These are phyloP conservation scores for Lactarius pseudohatsudake DNA, from an alignment of 768 basidiomycete species.

Conservation along the genomic window DNA sequence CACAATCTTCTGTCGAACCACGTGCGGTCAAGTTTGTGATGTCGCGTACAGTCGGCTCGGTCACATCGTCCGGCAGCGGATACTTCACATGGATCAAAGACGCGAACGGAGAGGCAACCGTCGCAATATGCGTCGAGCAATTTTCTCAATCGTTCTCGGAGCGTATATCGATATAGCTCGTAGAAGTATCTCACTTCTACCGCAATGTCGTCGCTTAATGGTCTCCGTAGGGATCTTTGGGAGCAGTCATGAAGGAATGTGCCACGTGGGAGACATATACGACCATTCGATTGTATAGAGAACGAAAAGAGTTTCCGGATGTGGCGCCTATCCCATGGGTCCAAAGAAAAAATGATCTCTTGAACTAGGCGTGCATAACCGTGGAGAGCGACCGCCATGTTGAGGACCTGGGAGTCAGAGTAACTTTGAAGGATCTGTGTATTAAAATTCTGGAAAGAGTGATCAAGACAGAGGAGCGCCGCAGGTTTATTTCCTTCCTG, in stretches of 20 bases:
- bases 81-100: slow-evolving; percentile 24
- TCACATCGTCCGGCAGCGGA: slow-evolving; percentile 15
- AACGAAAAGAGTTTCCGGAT: slow-evolving; percentile 21
- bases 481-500: slow-evolving; percentile 10
- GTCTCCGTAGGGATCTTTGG: background rate
- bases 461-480: slow-evolving; percentile 26
- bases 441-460: slow-evolving; percentile 6
- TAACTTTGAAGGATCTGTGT: background rate
- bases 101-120: slow-evolving; percentile 7
- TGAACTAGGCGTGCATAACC: slow-evolving; percentile 12
- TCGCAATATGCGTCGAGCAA: slow-evolving; percentile 12
- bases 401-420: slow-evolving; percentile 4
- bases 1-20: slow-evolving; percentile 23
- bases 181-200: slow-evolving; percentile 14
- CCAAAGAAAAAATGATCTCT: background rate
- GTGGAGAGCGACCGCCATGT: background rate
- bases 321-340: background rate
- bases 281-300: slow-evolving; percentile 6
- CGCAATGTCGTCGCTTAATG: background rate
- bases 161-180: background rate
- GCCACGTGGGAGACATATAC: slow-evolving; percentile 12
- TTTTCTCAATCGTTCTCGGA: slow-evolving; percentile 16
- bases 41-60: slow-evolving; percentile 8
- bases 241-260: slow-evolving; percentile 12
- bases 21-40: slow-evolving; percentile 9